These are phyloP conservation scores for Annulohypoxylon nitens DNA, from an alignment of 495 filamentous ascomycete species.

Conservation along the genomic window DNA sequence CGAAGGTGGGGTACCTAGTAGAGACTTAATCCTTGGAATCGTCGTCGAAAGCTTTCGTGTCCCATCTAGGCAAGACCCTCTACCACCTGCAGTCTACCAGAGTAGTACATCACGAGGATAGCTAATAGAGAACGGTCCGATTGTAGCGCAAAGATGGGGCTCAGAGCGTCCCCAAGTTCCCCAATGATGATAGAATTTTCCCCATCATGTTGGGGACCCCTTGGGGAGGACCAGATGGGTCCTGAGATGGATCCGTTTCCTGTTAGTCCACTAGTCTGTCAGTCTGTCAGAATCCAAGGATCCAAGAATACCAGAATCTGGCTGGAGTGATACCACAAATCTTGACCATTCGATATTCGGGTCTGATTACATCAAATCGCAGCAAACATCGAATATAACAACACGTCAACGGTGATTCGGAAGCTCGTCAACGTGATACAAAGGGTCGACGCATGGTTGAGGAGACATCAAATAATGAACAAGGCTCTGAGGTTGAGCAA, in stretches of 20 bases:
- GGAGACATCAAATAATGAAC: slow-evolving; percentile 5
- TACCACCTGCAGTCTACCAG: slow-evolving; percentile 1
- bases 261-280: background rate
- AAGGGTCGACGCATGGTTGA: slow-evolving; percentile 12
- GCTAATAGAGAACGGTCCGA: slow-evolving; percentile 38
- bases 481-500: slow-evolving; percentile 16
- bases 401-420: slow-evolving; percentile 1
- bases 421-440: slow-evolving; percentile 14
- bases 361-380: slow-evolving; percentile 1
- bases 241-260: background rate
- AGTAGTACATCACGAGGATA: slow-evolving; percentile 36
- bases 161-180: slow-evolving; percentile 11
- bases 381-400: slow-evolving; percentile 21
- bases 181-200: background rate
- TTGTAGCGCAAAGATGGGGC: slow-evolving; percentile 32
- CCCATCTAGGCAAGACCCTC: slow-evolving; percentile 24
- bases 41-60: slow-evolving; percentile 19
- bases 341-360: slow-evolving; percentile 5
- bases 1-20: slow-evolving; percentile 28
- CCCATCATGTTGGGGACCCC: slow-evolving; percentile 7
- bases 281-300: background rate
- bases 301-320: background rate
- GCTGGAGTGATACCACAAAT: slow-evolving; percentile 26
- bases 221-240: background rate
- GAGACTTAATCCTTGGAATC: slow-evolving; percentile 17